Evolutionary conservation across 1,139 yeast genomes (phyloP).

Genomic region (Taphrina communis): DNA sequence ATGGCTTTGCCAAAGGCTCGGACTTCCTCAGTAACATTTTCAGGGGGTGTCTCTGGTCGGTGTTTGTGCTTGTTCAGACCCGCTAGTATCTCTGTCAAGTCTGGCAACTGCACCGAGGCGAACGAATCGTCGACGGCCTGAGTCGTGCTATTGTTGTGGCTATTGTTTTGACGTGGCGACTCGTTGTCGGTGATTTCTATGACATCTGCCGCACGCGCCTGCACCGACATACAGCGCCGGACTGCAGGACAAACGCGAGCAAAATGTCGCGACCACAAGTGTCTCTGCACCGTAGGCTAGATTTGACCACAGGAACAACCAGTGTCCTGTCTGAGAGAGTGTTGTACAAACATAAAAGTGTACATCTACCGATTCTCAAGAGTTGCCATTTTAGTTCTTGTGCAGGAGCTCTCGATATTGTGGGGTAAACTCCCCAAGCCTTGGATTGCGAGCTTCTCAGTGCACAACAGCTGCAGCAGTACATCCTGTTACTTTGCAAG

Average conservation of each 20-base stretch:
- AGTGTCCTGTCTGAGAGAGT: background rate
- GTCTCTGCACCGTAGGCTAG: constrained; percentile 4
- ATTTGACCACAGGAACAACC: background rate
- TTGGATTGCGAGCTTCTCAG: background rate
- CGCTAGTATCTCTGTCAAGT: constrained; percentile 12
- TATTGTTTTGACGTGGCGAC: constrained; percentile 24
- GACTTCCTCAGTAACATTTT: background rate
- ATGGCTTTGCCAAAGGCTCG: constrained; percentile 17
- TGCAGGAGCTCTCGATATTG: background rate
- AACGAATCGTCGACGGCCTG: background rate
- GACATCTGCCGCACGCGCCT: constrained; percentile 24
- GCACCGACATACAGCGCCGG: constrained; percentile 14
- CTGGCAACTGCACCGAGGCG: constrained; percentile 2
- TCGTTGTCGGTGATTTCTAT: constrained; percentile 10
- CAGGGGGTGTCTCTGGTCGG: background rate
- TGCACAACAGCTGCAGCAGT: too few species aligned
- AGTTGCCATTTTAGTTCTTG: background rate
- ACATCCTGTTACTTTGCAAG: too few species aligned
- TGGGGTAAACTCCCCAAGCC: background rate
- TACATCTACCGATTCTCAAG: background rate
- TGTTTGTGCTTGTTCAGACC: background rate
- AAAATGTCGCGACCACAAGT: background rate
- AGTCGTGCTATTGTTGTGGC: background rate
- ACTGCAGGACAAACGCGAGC: background rate
- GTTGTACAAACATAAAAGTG: background rate